Percentiles rank a stretch among this genome's conserved stretches.
These are phyloP conservation scores for Colletotrichum cereale DNA, from an alignment of 2,329 filamentous ascomycete genomes.

Conservation along the genomic window DNA sequence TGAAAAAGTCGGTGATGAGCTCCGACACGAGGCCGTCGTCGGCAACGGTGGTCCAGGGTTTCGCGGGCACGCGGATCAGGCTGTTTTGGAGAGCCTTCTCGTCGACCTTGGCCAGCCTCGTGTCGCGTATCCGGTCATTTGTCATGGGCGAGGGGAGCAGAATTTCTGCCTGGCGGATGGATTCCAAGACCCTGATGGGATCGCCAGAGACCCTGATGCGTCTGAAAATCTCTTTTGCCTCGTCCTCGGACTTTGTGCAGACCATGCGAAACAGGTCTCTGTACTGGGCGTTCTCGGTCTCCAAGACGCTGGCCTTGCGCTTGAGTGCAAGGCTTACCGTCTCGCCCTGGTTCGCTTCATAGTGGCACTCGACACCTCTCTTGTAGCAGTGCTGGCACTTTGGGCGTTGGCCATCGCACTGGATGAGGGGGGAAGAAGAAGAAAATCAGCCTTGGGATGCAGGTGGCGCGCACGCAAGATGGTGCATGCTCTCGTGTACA, in stretches of 20 bases:
- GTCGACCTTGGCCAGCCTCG: constrained; percentile 38
- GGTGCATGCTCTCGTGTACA: not conserved
- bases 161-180: constrained; percentile 42
- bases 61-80: constrained; percentile 45
- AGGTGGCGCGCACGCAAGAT: not conserved
- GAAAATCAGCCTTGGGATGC: not conserved
- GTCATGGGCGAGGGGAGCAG: constrained; percentile 36
- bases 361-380: constrained; percentile 32
- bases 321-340: constrained; percentile 42
- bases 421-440: not conserved
- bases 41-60: constrained; percentile 48
- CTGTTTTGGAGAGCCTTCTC: constrained; percentile 40
- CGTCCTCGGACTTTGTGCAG: constrained; percentile 38
- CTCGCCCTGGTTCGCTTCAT: constrained; percentile 38
- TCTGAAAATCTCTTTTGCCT: constrained; percentile 42
- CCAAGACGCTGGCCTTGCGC: constrained; percentile 36
- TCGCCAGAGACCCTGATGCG: constrained; percentile 38
- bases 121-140: constrained; percentile 23
- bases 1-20: constrained; percentile 48
- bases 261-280: constrained; percentile 42
- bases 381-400: constrained; percentile 39
- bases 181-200: constrained; percentile 38
- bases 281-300: constrained; percentile 40
- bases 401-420: constrained; percentile 36
- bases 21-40: constrained; percentile 49